A percentile compares a stretch with the other conserved stretches of the same genome.
These are phyloP conservation scores for Aspergillus ruber DNA, from an alignment of 2,329 filamentous ascomycete species.

Conservation along the genomic window DNA sequence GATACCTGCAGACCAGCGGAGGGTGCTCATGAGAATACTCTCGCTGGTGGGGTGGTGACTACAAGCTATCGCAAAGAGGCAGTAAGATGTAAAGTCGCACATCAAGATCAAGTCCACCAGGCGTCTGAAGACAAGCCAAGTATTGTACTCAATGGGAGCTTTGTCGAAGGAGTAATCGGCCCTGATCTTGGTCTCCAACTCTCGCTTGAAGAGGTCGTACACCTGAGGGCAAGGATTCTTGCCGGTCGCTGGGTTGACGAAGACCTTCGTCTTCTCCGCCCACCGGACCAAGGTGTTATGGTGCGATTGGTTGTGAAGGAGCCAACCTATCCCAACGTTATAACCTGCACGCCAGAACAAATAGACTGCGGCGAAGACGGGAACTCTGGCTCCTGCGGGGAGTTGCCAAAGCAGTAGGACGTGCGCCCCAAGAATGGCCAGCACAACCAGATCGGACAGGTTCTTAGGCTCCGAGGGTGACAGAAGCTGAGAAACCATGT, in stretches of 20 bases:
- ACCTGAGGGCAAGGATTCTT: slow-evolving; percentile 76
- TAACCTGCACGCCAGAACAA: slow-evolving; percentile 89
- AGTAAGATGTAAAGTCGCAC: slow-evolving; percentile 98
- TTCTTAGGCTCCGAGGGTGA: slow-evolving; percentile 96
- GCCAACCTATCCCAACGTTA: slow-evolving; percentile 86
- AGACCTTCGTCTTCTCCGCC: slow-evolving; percentile 79
- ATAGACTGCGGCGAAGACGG: slow-evolving; percentile 76
- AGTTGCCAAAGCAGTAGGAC: slow-evolving; percentile 68
- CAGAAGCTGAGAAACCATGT: slow-evolving; percentile 97
- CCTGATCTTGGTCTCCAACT: slow-evolving; percentile 91
- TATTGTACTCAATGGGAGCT: slow-evolving; percentile 96
- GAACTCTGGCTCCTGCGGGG: slow-evolving; percentile 62
- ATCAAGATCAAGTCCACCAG: slow-evolving; percentile 95
- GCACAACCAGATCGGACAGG: slow-evolving; percentile 72
- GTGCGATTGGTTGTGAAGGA: slow-evolving; percentile 84
- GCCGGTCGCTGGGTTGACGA: slow-evolving; percentile 74
- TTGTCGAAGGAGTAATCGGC: slow-evolving; percentile 89
- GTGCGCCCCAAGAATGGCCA: slow-evolving; percentile 69
- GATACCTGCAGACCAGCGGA: slow-evolving; percentile 74
- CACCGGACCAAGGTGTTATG: slow-evolving; percentile 79
- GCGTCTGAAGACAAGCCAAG: slow-evolving; percentile 92
- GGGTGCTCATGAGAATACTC: slow-evolving; percentile 58
- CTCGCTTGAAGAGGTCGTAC: slow-evolving; percentile 75
- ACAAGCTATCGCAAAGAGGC: slow-evolving; percentile 88
- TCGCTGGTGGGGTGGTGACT: slow-evolving; percentile 69